Base-by-base conservation (phyloP, 1,284 basidiomycete species). In the Phellopilus nigrolimitatus region DNA sequence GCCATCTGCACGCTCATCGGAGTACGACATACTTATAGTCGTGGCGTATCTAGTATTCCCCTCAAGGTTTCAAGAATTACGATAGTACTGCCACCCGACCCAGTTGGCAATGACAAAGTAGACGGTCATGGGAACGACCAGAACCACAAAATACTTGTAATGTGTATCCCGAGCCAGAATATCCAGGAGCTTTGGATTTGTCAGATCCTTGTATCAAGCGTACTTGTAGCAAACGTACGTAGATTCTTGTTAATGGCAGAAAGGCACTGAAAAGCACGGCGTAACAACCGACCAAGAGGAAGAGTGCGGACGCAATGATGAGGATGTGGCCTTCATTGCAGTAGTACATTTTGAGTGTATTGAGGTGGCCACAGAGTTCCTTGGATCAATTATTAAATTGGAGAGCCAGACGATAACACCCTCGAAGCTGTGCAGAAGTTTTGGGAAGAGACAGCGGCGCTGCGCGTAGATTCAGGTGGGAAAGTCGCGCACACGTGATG, bases 101-200 rank as follows among this genome's bases (percentile, higher is more conserved):
- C 94, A 97, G 62, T 97, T 97, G 37, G 92, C 90, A 62, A 97
- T 97, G 47, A 91, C 87, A 65, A 92, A 94, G 68, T 91, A 93
- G 28, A 86, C 75, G 12, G 75, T 81, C 13, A 85, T 85, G 19
- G 94, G 92, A 43, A 97, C 75, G 42, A 94, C 73, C 37, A 95
- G 69, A 10, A 93, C 69, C 10, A 74, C 62, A 58, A 95, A 81
- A 68, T 95, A 95, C 69, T 94, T 94, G 80, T 95, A 95, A 65
- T 95, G 89, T 13, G 72, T 78, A 68, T 95, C 92, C 22, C 66
- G 62, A 3, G 78, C 80, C 5, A 91, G 67, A 39, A 67, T 61
- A 62, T 85, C 80, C 52, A 90, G 69, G 31, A 80, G 44, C 87
- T 89, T 64, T 24, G 27, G 42, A 41, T 46, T 48, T 30, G 28